phyloP scores from a whole-genome alignment of 2,329 filamentous ascomycete genomes.

The Microcyclospora pomicola region DNA sequence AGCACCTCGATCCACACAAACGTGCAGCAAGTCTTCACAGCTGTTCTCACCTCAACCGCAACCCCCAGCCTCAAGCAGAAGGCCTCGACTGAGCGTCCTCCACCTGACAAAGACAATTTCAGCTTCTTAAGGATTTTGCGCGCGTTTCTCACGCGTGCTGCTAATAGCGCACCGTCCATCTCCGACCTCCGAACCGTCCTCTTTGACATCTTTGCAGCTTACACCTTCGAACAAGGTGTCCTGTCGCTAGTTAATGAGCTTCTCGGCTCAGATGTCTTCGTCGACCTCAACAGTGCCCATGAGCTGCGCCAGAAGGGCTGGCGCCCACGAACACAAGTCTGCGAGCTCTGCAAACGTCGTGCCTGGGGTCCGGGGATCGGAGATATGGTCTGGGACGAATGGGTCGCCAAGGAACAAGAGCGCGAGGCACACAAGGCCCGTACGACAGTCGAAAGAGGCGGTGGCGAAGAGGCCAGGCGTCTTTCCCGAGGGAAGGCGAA shows the following conservation, averaged over 20 bases:
- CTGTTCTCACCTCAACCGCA: slow-evolving; percentile 65
- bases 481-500: slow-evolving; percentile 42
- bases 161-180: slow-evolving; percentile 68
- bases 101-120: slow-evolving; percentile 33
- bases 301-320: slow-evolving; percentile 70
- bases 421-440: slow-evolving; percentile 31
- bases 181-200: slow-evolving; percentile 77
- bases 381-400: slow-evolving; percentile 63
- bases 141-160: slow-evolving; percentile 73
- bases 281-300: slow-evolving; percentile 62
- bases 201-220: slow-evolving; percentile 82
- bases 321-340: slow-evolving; percentile 74
- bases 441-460: slow-evolving; percentile 24
- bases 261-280: slow-evolving; percentile 77
- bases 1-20: slow-evolving; percentile 56
- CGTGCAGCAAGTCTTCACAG: slow-evolving; percentile 83
- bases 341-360: slow-evolving; percentile 69
- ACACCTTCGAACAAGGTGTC: slow-evolving; percentile 87
- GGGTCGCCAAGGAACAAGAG: slow-evolving; percentile 48
- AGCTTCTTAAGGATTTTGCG: slow-evolving; percentile 82
- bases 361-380: slow-evolving; percentile 84
- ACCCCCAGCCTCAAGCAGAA: slow-evolving; percentile 20
- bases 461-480: slow-evolving; percentile 22
- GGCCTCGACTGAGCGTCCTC: slow-evolving; percentile 4
- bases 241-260: slow-evolving; percentile 73